Evolutionary conservation across 176 grass and related monocot genomes (phyloP).

Genomic region (Leersia perrieri): DNA sequence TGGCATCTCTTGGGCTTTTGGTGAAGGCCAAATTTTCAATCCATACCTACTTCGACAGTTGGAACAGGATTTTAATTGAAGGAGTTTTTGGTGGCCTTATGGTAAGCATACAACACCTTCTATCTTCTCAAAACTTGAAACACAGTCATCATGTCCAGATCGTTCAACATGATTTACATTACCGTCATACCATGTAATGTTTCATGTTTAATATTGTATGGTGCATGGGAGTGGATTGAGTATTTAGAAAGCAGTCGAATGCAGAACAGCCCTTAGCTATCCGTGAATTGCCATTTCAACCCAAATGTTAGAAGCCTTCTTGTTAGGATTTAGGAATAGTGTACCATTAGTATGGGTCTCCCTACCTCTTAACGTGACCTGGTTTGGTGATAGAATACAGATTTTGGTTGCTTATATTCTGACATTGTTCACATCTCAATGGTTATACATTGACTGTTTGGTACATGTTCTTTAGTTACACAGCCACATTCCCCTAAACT

Average conservation of each 20-base stretch:
- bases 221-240: not conserved
- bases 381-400: not conserved
- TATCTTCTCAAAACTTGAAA: conserved; percentile 3
- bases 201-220: not conserved
- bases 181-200: not conserved
- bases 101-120: conserved; percentile 51
- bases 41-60: conserved; percentile 70
- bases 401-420: not conserved
- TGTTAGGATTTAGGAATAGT: not conserved
- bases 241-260: not conserved
- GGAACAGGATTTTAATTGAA: conserved; percentile 83
- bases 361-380: not conserved
- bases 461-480: not conserved
- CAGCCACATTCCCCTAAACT: not conserved
- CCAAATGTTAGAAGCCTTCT: not conserved
- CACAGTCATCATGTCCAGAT: not conserved
- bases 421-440: not conserved
- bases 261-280: not conserved
- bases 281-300: not conserved
- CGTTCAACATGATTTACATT: not conserved
- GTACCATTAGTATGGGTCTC: not conserved
- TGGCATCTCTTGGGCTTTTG: conserved; percentile 52
- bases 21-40: conserved; percentile 75
- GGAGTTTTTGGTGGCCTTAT: conserved; percentile 83
- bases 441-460: not conserved